phyloP scores from a whole-genome alignment of 257 asterid genomes.

The Plantago major region DNA sequence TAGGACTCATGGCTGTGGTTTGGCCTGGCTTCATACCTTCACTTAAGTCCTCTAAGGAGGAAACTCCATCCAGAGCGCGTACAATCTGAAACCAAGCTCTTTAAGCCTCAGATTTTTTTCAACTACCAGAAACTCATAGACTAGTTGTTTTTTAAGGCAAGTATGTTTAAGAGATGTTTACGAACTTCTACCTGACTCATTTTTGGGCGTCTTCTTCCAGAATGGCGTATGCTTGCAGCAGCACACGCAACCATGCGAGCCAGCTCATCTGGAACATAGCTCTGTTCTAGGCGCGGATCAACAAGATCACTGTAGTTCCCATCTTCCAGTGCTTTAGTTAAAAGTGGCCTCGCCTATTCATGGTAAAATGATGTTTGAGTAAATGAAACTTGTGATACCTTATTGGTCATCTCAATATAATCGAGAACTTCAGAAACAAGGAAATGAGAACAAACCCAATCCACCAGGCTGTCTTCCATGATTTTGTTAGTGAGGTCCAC shows the following conservation, averaged over 20 bases:
- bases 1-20: constrained; percentile 20
- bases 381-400: neutral
- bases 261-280: constrained; percentile 40
- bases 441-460: constrained; percentile 54
- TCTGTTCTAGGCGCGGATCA: constrained; percentile 66
- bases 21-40: constrained; percentile 49
- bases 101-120: neutral
- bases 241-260: constrained; percentile 64
- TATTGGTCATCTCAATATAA: no score
- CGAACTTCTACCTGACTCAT: constrained; percentile 68
- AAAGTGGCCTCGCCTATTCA: constrained; percentile 66
- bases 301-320: constrained; percentile 51
- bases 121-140: no score
- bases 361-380: neutral
- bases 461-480: constrained; percentile 92
- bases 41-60: constrained; percentile 64
- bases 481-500: constrained; percentile 49
- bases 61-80: constrained; percentile 71
- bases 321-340: constrained; percentile 56
- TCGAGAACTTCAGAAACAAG: neutral
- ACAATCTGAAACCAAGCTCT: constrained; percentile 42
- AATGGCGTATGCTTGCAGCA: constrained; percentile 77
- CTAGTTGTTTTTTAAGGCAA: neutral
- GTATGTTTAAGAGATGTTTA: neutral
- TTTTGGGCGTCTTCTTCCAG: constrained; percentile 85